Evolutionary conservation across 2,329 filamentous ascomycete species (phyloP).

Genomic region (Arthrocladium fulminans): DNA sequence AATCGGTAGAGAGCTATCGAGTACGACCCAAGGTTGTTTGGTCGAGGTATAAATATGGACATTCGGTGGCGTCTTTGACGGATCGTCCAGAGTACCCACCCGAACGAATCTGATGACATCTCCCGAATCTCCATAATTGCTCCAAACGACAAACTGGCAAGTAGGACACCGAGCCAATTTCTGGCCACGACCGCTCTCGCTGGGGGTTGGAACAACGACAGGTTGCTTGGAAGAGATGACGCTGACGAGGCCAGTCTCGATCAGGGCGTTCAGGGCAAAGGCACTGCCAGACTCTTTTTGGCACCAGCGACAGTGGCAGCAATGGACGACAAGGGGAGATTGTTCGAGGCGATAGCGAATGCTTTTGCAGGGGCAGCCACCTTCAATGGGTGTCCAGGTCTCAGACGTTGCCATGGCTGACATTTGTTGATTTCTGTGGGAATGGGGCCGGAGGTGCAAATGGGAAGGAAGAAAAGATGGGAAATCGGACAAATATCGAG

Average conservation of each 20-base stretch:
- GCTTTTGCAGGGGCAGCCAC: conserved; percentile 16
- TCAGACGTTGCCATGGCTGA: background rate
- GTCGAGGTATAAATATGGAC: conserved; percentile 38
- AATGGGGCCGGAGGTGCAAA: background rate
- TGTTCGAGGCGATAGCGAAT: conserved; percentile 13
- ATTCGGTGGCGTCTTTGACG: conserved; percentile 34
- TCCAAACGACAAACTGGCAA: conserved; percentile 37
- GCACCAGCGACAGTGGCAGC: conserved; percentile 19
- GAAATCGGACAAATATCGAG: background rate
- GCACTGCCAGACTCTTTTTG: conserved; percentile 17
- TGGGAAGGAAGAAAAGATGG: background rate
- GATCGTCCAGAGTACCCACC: conserved; percentile 38
- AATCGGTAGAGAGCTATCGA: conserved; percentile 31
- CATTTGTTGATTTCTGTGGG: background rate
- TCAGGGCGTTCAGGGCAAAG: conserved; percentile 18
- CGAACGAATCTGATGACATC: conserved; percentile 31
- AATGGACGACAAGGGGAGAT: conserved; percentile 17
- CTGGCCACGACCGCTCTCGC: conserved; percentile 35
- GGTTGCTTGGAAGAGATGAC: conserved; percentile 11
- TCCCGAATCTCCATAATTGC: conserved; percentile 32
- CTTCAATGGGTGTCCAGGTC: conserved; percentile 10
- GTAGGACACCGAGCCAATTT: conserved; percentile 36
- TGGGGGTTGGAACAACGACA: conserved; percentile 23
- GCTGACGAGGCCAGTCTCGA: conserved; percentile 12
- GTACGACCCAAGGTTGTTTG: conserved; percentile 32